Base-by-base conservation (phyloP, 495 filamentous ascomycete genomes). In the Podospora fimiseda region DNA sequence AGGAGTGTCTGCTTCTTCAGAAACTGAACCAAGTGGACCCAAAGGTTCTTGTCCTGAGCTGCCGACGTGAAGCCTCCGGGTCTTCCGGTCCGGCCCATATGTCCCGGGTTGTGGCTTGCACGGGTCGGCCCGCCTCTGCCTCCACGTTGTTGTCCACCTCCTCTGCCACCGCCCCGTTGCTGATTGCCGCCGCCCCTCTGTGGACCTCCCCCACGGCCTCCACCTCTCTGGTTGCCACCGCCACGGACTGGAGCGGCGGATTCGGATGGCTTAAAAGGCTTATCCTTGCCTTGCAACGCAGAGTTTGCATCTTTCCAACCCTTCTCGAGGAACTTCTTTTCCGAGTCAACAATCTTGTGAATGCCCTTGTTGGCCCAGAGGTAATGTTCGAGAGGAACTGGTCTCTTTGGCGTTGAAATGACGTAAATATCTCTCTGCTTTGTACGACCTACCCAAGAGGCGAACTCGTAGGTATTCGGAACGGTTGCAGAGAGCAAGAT, bases 401-500 rank as follows among this genome's bases (percentile, higher is more conserved):
- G 93, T 51, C 93, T 81, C 67, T 97, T 98, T 9, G 89, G 84
- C 2, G 93, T 98, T 1, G 93, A 97, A 45, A 98, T 98, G 43
- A 98, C 93, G 66, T 96, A 98, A 48, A 98, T 96, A 65, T 98
- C 88, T 73, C 95, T 96, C 72, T 95, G 90, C 74, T 98, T 98
- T 15, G 94, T 97, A 45, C 93, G 81, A 33, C 93, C 93, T 33
- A 98, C 94, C 93, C 93, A 98, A 5, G 89, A 96, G 16, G 93
- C 94, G 62, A 98, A 98, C 66, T 98, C 93, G 55, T 95, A 79
- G 1, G 93, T 96, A 67, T 98, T 98, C 9, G 93, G 93, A 3
- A 98, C 94, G 3, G 93, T 98, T 0, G 93, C 93, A 5, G 94
- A 97, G 2, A 98, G 80, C 9, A 96, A 75, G 55, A 98, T 97